Percentiles rank a stretch among this genome's conserved stretches.
Conservation (phyloP, 2,329 filamentous ascomycete species). For the Hypoxylon sp. region DNA sequence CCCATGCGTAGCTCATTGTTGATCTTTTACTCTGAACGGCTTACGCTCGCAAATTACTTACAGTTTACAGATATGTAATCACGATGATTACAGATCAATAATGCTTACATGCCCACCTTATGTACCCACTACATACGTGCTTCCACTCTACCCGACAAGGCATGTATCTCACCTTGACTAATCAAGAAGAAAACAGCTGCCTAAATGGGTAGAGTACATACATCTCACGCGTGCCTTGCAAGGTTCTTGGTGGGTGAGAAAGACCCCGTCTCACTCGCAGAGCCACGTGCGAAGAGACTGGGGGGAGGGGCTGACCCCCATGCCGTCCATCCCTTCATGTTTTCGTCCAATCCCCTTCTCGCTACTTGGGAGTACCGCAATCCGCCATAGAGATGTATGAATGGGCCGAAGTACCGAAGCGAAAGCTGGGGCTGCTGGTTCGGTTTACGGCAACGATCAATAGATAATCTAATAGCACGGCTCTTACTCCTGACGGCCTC, state of each 20-base stretch:
- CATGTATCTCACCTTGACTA: slow-evolving; percentile 21
- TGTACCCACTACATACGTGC: slow-evolving; percentile 10
- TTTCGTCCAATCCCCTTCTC: slow-evolving; percentile 1
- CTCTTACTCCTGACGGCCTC: not conserved
- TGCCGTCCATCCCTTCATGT: slow-evolving; percentile 12
- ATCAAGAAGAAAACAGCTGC: slow-evolving; percentile 27
- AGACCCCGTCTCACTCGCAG: slow-evolving; percentile 25
- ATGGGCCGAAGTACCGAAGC: slow-evolving; percentile 15
- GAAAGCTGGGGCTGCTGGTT: slow-evolving; percentile 12
- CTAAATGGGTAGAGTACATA: slow-evolving; percentile 29
- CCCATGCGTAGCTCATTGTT: slow-evolving; percentile 6
- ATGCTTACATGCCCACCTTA: slow-evolving; percentile 9
- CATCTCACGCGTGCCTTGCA: slow-evolving; percentile 34
- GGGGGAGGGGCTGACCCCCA: slow-evolving; percentile 15
- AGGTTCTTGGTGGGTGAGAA: slow-evolving; percentile 22
- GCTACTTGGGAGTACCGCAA: slow-evolving; percentile 15
- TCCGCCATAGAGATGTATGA: slow-evolving; percentile 3
- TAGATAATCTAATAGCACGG: slow-evolving; percentile 8
- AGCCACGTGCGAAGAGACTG: slow-evolving; percentile 42
- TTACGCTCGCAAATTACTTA: slow-evolving; percentile 30
- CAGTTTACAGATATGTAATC: slow-evolving; percentile 20
- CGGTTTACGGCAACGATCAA: slow-evolving; percentile 5
- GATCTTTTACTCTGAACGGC: slow-evolving; percentile 24
- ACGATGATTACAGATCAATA: slow-evolving; percentile 25
- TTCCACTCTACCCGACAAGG: slow-evolving; percentile 5